Evolutionary conservation across 306 rosid species (phyloP), one percentile per base, ranked within the genome.

Genomic region (Quillaja saponaria): DNA sequence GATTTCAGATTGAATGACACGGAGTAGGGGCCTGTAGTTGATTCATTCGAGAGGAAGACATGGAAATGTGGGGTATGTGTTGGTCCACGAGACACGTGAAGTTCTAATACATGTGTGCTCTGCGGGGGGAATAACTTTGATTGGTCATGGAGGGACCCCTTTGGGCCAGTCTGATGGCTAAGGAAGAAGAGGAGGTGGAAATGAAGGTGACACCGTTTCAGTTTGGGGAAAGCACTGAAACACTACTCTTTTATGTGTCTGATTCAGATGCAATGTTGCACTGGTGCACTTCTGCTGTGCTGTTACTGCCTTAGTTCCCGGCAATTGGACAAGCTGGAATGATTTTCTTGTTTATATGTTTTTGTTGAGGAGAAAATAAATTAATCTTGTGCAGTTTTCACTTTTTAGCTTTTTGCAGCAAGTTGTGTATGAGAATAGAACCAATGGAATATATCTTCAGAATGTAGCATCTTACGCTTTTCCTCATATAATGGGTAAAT

Each of bases 41-140:
- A 76, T 83, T 75, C 86, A 72, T 70, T 59, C 69, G 61, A 68
- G 74, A 68, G 61, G 57, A 34, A 70, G 76, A 64, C 28, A 79
- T 58, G 71, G 78, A 78, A 49, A 72, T 48, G 88, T 81, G 86
- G 88, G 89, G 76, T 19, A 49, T 33, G 15, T 42, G 71, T 74
- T 83, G 91, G 96, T 78, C 91, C 97, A 58, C 64, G 40, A 34
- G 83, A 28, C 96, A 78, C 88, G 96, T 86, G 97, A 91, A 81
- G 55, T 72, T 73, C 68, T 71, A 58, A 68, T 81, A 58, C 66
- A 21, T 58, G 81, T 70, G 58, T 78, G 74, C 75, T 81, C 68
- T 75, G 72, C 51, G 68, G 69, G 74, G 82, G 42, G 58, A 64
- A 52, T 62, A 42, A 62, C 41, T 53, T 70, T 79, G 76, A 76